phyloP scores from a whole-genome alignment of 768 basidiomycete species.

The Crepidotus variabilis region DNA sequence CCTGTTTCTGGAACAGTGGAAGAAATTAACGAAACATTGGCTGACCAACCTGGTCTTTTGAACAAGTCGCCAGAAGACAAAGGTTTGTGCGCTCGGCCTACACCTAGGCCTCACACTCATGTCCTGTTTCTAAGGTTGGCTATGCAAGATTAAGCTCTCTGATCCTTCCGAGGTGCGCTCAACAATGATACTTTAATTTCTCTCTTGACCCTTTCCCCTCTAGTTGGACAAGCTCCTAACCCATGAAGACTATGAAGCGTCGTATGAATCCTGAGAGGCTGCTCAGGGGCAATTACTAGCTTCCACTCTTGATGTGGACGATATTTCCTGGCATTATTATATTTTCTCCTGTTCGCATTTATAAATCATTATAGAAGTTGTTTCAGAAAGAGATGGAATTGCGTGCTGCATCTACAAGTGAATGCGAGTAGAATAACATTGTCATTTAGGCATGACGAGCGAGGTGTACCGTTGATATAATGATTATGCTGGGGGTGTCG shows the following conservation, averaged over 20 bases:
- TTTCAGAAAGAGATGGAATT: neutral
- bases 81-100: constrained; percentile 45
- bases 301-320: neutral
- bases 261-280: constrained; percentile 26
- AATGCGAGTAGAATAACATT: constrained; percentile 2
- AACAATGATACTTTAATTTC: neutral
- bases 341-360: neutral
- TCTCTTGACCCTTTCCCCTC: neutral
- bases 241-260: constrained; percentile 66
- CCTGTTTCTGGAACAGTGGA: constrained; percentile 84
- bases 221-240: constrained; percentile 72
- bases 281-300: too few relatives aligned
- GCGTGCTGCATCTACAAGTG: neutral
- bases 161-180: constrained; percentile 67
- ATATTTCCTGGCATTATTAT: neutral
- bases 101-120: neutral
- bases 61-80: constrained; percentile 85
- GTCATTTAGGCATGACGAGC: constrained; percentile 1
- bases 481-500: constrained; percentile 22
- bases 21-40: constrained; percentile 73
- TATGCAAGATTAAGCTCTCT: constrained; percentile 87
- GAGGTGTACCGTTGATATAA: constrained; percentile 4
- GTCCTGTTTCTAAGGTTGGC: constrained; percentile 68
- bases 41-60: constrained; percentile 68
- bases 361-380: neutral